Percentiles rank a stretch among this genome's conserved stretches.
phyloP scores from a whole-genome alignment of 495 filamentous ascomycete genomes.

The Daldinia childiae region DNA sequence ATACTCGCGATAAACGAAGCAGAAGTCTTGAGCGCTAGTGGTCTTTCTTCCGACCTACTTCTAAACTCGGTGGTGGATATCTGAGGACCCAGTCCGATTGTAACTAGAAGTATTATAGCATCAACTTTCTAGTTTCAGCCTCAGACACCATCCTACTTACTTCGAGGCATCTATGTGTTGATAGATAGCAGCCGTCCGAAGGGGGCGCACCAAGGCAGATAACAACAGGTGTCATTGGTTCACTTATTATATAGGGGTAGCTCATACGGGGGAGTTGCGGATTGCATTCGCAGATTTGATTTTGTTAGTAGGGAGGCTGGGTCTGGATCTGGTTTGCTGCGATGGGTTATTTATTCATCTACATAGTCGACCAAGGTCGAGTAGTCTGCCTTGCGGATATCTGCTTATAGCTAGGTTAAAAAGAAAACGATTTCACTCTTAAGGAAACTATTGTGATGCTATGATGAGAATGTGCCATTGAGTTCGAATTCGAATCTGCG shows the following conservation, averaged over 20 bases:
- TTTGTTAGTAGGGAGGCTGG: neutral
- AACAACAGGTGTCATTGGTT: neutral
- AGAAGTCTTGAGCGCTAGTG: neutral
- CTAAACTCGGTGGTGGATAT: neutral
- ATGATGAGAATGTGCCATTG: neutral
- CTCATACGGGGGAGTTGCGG: constrained; percentile 25
- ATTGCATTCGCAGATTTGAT: constrained; percentile 9
- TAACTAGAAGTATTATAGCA: neutral
- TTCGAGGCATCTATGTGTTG: neutral
- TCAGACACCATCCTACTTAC: neutral
- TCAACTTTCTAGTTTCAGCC: neutral
- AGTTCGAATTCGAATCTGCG: neutral
- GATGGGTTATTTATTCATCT: constrained; percentile 6
- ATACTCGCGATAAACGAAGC: neutral
- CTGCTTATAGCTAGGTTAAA: neutral
- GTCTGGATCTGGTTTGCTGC: neutral
- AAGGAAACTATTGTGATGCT: neutral
- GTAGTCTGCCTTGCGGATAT: neutral
- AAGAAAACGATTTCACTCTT: constrained; percentile 3
- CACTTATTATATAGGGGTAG: constrained; percentile 2
- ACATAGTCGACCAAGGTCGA: neutral
- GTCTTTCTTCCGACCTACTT: neutral
- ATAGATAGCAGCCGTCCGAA: neutral
- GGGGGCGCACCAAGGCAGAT: neutral
- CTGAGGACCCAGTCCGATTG: neutral